phyloP scores from a whole-genome alignment of 495 filamentous ascomycete genomes.

The Wilcoxina mikolae region DNA sequence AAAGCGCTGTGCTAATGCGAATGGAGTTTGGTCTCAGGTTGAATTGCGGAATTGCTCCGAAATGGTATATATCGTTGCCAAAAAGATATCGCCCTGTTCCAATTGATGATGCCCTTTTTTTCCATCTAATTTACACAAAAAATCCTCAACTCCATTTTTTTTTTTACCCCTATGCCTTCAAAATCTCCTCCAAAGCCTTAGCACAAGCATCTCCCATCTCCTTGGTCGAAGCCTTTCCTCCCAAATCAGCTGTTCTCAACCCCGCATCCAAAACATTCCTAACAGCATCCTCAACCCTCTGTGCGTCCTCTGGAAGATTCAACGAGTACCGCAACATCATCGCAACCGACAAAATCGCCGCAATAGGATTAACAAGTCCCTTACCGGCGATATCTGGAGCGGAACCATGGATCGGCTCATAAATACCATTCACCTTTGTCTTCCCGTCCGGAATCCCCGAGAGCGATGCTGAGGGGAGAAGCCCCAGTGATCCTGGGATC shows the following conservation, averaged over 20 bases:
- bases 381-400: slow-evolving; percentile 36
- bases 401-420: slow-evolving; percentile 88
- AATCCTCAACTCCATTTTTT: too few species aligned
- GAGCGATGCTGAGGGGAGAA: slow-evolving; percentile 80
- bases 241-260: slow-evolving; percentile 63
- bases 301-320: slow-evolving; percentile 55
- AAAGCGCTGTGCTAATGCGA: too few species aligned
- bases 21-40: too few species aligned
- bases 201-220: slow-evolving; percentile 75
- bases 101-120: too few species aligned
- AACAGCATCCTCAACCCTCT: slow-evolving; percentile 65
- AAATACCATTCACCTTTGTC: slow-evolving; percentile 67
- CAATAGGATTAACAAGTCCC: slow-evolving; percentile 65
- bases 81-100: too few species aligned
- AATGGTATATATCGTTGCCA: too few species aligned
- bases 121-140: too few species aligned
- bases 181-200: slow-evolving; percentile 38
- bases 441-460: slow-evolving; percentile 71
- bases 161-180: slow-evolving; percentile 4
- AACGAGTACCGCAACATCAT: slow-evolving; percentile 90
- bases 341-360: slow-evolving; percentile 72
- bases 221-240: slow-evolving; percentile 53
- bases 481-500: slow-evolving; percentile 79
- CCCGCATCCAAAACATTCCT: slow-evolving; percentile 59
- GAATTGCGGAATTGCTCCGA: too few species aligned